Evolutionary conservation across 176 grass and related monocot genomes (phyloP).

Genomic region (Aegilops umbellulata): DNA sequence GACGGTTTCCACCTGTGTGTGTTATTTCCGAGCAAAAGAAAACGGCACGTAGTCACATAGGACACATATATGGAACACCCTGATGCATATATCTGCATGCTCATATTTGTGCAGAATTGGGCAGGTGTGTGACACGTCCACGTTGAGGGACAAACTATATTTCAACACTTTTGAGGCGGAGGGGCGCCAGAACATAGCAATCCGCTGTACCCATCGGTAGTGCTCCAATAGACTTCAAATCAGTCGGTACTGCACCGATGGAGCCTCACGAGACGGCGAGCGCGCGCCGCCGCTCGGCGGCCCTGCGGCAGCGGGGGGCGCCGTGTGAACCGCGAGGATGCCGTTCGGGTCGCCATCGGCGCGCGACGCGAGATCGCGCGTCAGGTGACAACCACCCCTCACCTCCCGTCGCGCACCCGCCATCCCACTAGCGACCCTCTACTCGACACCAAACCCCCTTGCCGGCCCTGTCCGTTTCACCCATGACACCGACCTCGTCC

Average conservation of each 20-base stretch:
- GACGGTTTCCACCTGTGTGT: no score
- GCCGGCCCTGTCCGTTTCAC: background rate
- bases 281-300: background rate
- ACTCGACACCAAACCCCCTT: constrained; percentile 24
- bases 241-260: background rate
- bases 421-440: constrained; percentile 14
- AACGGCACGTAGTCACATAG: no score
- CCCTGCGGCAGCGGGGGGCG: background rate
- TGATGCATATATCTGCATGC: no score
- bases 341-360: background rate
- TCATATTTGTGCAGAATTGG: no score
- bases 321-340: constrained; percentile 8
- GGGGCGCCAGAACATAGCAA: no score
- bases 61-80: no score
- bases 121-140: no score
- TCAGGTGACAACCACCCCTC: constrained; percentile 16
- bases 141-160: no score
- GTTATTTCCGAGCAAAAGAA: no score
- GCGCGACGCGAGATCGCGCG: background rate
- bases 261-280: background rate
- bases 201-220: no score
- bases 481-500: constrained; percentile 11
- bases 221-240: background rate
- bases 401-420: background rate
- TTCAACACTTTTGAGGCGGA: no score